phyloP scores from a whole-genome alignment of 1,139 yeast species.

The Hansenula lynferdii region DNA sequence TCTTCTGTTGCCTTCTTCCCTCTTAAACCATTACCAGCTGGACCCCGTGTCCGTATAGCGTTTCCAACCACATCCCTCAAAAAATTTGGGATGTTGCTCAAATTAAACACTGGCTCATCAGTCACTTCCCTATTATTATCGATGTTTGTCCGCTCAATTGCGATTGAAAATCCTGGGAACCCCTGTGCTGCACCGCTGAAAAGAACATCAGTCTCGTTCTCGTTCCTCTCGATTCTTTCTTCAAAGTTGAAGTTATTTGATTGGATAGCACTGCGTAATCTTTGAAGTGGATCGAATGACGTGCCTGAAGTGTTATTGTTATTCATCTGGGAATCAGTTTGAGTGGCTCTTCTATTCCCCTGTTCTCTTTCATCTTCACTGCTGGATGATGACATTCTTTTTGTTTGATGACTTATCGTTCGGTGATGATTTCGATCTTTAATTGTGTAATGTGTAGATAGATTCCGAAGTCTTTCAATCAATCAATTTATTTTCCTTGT shows the following conservation, averaged over 20 bases:
- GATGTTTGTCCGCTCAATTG: constrained; percentile 15
- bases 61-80: constrained; percentile 12
- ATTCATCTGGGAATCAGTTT: no score
- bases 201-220: constrained; percentile 11
- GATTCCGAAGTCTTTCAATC: no score
- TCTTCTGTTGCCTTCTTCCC: constrained; percentile 15
- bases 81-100: constrained; percentile 11
- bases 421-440: no score
- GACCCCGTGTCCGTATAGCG: constrained; percentile 4
- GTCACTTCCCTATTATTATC: constrained; percentile 9
- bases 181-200: constrained; percentile 15
- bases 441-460: no score
- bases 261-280: no score
- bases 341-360: no score
- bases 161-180: constrained; percentile 12
- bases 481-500: no score
- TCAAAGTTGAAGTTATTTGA: no score
- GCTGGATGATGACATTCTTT: not conserved
- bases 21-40: not conserved
- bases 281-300: no score
- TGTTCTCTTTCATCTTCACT: not conserved
- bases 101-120: constrained; percentile 14
- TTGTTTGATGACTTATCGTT: no score
- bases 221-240: no score
- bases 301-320: no score